A percentile compares a stretch with the other conserved stretches of the same genome.
Conservation (phyloP, 495 filamentous ascomycete species). For the Copromyces sp. region DNA sequence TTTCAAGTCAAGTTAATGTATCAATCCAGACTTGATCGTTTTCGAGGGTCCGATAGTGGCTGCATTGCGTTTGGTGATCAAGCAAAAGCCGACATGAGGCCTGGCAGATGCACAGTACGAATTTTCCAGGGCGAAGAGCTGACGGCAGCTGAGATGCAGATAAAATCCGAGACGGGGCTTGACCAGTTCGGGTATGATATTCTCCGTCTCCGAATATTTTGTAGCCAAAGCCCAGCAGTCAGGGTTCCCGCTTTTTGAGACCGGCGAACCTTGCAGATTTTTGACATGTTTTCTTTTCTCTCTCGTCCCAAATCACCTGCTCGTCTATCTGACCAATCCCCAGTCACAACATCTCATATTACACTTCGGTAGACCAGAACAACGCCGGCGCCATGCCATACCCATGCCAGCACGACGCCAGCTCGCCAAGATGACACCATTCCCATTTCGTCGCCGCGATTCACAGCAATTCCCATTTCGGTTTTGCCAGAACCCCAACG, state of each 20-base stretch:
- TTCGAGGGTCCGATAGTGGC: not conserved
- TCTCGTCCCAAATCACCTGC: not conserved
- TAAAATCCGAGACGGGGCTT: not conserved
- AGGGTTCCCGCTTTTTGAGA: not conserved
- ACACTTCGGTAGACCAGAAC: too few relatives aligned
- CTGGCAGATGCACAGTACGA: not conserved
- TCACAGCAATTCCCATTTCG: not conserved
- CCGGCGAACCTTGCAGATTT: not conserved
- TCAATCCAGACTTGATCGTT: not conserved
- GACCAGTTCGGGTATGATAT: not conserved
- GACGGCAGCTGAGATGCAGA: not conserved
- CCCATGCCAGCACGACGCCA: not conserved
- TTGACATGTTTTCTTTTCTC: not conserved
- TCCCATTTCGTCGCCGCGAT: not conserved
- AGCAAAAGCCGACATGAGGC: not conserved
- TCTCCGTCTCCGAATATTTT: not conserved
- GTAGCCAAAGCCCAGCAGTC: not conserved
- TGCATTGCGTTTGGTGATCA: not conserved
- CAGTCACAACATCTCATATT: not conserved
- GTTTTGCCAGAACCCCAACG: not conserved
- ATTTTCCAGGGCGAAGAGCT: not conserved
- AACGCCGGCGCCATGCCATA: not conserved
- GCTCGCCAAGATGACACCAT: not conserved
- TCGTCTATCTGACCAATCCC: not conserved
- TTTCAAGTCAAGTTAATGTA: too few relatives aligned